Evolutionary conservation across 2,329 filamentous ascomycete species (phyloP).

Genomic region (Onygenales sp.): DNA sequence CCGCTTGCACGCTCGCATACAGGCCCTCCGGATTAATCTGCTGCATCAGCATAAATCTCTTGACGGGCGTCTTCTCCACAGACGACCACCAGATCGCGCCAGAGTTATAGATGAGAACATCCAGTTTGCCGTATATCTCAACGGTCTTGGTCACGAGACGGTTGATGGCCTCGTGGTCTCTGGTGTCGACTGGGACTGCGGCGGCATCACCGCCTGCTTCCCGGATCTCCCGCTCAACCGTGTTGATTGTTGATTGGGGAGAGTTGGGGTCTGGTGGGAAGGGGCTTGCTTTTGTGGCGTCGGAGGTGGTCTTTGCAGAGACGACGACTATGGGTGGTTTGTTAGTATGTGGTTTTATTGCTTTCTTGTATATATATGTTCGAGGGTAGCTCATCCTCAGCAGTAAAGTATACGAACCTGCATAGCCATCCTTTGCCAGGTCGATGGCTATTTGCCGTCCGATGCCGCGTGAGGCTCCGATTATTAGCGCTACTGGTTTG

Average conservation of each 20-base stretch:
- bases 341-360: background rate
- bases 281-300: conserved; percentile 45
- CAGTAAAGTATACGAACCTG: conserved; percentile 41
- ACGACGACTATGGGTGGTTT: conserved; percentile 53
- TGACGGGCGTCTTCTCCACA: conserved; percentile 61
- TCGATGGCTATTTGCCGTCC: conserved; percentile 72
- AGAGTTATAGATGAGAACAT: conserved; percentile 72
- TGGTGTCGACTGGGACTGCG: conserved; percentile 61
- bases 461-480: conserved; percentile 71
- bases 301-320: conserved; percentile 63
- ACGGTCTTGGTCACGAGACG: conserved; percentile 51
- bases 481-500: conserved; percentile 53
- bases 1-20: conserved; percentile 61
- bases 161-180: conserved; percentile 53
- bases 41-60: conserved; percentile 72
- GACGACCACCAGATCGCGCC: conserved; percentile 80
- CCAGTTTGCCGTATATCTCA: conserved; percentile 52
- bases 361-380: background rate
- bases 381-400: background rate
- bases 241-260: conserved; percentile 64
- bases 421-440: conserved; percentile 60
- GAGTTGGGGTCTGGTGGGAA: conserved; percentile 75
- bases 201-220: conserved; percentile 54
- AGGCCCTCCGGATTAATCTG: conserved; percentile 65
- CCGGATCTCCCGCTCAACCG: conserved; percentile 64